Base-by-base conservation (phyloP, 1,284 basidiomycete genomes). In the Sporisorium scitamineum region DNA sequence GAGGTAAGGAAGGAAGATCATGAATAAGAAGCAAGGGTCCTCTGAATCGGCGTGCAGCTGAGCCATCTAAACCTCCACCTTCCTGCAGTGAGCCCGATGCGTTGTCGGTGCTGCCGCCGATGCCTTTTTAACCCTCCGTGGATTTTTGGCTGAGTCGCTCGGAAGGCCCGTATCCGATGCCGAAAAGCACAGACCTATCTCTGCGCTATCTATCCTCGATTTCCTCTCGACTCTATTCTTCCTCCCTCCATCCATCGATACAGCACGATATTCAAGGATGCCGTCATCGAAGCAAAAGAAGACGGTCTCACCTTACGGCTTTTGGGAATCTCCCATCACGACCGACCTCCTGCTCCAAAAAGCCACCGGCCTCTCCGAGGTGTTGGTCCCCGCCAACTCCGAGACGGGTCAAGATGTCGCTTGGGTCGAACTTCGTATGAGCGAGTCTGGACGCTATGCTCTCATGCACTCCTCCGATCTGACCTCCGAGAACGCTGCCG, bases 391-490 rank as follows among this genome's bases (percentile, higher is more conserved):
- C 22, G 55, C 53, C 60, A 62, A 64, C 26, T 59, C 64, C 5
- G 54, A 62, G 4, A 47, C 63, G 13, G 51, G 55, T 3, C 86
- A 86, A 3, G 85, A 85, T 8, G 81, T 91, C 24, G 91, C 91
- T 76, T 90, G 91, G 84, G 77, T 91, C 54, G 91, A 92, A 79
- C 86, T 85, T 10, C 85, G 91, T 10, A 90, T 92, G 0, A 87
- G 88, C 16, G 91, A 92, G 78, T 87, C 85, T 14, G 90, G 91
- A 8, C 87, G 91, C 2, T 87, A 80, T 53, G 90, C 90, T 0
- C 84, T 92, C 11, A 89, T 92, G 47, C 70, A 70, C 37, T 86
- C 90, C 45, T 73, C 85, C 24, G 86, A 85, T 20, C 63, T 72
- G 9, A 42, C 63, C 4, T 52, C 67, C 29, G 50, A 56, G 0